These are phyloP conservation scores for Thymus mandschuricus DNA, from an alignment of 257 asterid species.

Conservation along the genomic window DNA sequence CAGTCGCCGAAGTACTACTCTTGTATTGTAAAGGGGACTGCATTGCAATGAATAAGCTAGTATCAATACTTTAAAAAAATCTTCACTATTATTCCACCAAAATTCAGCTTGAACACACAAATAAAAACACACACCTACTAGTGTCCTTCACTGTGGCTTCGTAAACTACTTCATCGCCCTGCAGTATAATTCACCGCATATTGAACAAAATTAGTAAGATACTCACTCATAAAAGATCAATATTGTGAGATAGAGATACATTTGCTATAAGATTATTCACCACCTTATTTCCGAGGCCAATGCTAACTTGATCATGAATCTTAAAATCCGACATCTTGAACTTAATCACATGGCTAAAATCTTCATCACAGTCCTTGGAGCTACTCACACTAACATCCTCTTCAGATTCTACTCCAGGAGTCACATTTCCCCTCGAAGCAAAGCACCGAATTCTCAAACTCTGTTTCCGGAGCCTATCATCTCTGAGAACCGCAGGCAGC, in stretches of 20 bases:
- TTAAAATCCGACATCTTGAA: conserved; percentile 83
- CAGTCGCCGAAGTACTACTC: conserved; percentile 81
- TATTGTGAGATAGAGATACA: conserved; percentile 14
- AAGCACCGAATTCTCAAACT: conserved; percentile 45
- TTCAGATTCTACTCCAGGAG: conserved; percentile 47
- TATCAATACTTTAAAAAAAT: conserved; percentile 18
- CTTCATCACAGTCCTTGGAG: conserved; percentile 53
- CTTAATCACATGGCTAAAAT: conserved; percentile 81
- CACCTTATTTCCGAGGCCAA: conserved; percentile 85
- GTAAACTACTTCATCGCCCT: conserved; percentile 82
- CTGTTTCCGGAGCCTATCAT: conserved; percentile 15
- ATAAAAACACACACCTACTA: conserved; percentile 57
- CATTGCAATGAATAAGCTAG: conserved; percentile 44
- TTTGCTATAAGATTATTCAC: conserved; percentile 15
- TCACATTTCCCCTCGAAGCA: conserved; percentile 43
- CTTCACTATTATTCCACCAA: conserved; percentile 11
- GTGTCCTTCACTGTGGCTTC: conserved; percentile 84
- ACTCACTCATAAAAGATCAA: conserved; percentile 9
- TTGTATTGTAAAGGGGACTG: conserved; percentile 74
- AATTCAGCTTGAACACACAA: conserved; percentile 1
- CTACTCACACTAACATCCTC: conserved; percentile 41
- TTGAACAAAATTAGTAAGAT: conserved; percentile 8
- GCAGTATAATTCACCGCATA: conserved; percentile 31
- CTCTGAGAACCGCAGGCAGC: conserved; percentile 38
- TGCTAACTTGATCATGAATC: conserved; percentile 73